phyloP scores from a whole-genome alignment of 1,284 basidiomycete species.

The Ganoderma lingzhi region DNA sequence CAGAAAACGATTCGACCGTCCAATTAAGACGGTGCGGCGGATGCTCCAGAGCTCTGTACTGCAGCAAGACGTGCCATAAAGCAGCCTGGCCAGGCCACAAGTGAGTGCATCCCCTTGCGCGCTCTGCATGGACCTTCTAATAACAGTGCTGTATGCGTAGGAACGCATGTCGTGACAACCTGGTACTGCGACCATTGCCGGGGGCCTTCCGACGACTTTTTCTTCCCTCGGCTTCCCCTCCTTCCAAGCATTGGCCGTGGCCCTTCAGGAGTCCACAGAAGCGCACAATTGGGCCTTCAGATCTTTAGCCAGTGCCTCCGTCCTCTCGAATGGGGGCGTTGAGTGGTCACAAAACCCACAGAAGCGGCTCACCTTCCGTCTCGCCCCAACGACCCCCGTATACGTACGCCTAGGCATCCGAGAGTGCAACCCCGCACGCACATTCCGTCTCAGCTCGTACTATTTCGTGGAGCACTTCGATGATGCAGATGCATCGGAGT shows the following conservation, averaged over 20 bases:
- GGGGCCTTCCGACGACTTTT: not conserved
- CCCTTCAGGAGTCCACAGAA: not conserved
- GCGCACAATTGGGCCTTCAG: not conserved
- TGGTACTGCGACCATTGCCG: not conserved
- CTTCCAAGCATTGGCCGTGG: not conserved
- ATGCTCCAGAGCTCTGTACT: conserved; percentile 6
- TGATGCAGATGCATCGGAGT: too few species aligned
- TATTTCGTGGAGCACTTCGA: not conserved
- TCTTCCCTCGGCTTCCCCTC: not conserved
- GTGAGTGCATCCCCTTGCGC: conserved; percentile 4
- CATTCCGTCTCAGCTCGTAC: not conserved
- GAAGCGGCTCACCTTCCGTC: not conserved
- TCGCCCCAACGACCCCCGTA: not conserved
- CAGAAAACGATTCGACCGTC: not conserved
- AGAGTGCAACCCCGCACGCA: not conserved
- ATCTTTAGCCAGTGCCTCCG: not conserved
- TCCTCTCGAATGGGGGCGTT: not conserved
- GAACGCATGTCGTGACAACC: not conserved
- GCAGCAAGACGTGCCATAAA: conserved; percentile 22
- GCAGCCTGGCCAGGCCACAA: conserved; percentile 17
- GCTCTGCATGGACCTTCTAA: too few species aligned
- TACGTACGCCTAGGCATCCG: not conserved
- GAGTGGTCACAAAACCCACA: not conserved
- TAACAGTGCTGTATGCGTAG: not conserved
- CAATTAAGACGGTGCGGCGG: conserved; percentile 12